Conservation (phyloP, 495 filamentous ascomycete genomes). For the Cairneyella variabilis region DNA sequence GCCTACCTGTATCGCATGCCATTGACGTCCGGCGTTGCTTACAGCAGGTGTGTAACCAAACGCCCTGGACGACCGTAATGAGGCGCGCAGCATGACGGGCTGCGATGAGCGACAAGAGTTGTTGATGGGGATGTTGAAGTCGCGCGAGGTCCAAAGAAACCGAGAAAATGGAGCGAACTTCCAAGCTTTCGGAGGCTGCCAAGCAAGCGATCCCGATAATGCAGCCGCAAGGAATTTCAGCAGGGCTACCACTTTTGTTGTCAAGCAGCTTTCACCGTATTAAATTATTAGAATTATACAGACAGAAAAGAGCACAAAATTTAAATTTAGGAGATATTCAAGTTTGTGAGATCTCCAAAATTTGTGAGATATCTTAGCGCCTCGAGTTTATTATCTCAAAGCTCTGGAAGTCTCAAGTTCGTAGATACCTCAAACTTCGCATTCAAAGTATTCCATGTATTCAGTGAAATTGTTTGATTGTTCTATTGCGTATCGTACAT, state of each 20-base stretch:
- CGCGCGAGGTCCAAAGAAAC: slow-evolving; percentile 18
- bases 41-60: slow-evolving; percentile 46
- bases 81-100: slow-evolving; percentile 66
- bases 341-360: too few relatives aligned
- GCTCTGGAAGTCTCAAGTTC: background rate
- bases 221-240: slow-evolving; percentile 1
- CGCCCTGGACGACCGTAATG: slow-evolving; percentile 55
- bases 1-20: slow-evolving; percentile 40
- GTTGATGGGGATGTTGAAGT: slow-evolving; percentile 18
- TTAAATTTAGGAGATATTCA: too few relatives aligned
- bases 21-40: slow-evolving; percentile 49
- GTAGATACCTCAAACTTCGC: background rate
- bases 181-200: slow-evolving; percentile 5
- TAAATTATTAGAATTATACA: background rate
- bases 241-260: slow-evolving; percentile 2
- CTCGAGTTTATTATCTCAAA: background rate
- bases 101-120: slow-evolving; percentile 38
- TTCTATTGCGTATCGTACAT: slow-evolving; percentile 31
- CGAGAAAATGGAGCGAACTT: background rate
- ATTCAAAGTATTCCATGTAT: background rate
- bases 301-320: background rate
- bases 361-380: background rate
- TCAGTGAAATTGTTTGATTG: background rate
- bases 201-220: slow-evolving; percentile 16
- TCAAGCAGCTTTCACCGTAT: background rate